phyloP scores from a whole-genome alignment of 2,329 filamentous ascomycete species.

The Aspergillus melleus region DNA sequence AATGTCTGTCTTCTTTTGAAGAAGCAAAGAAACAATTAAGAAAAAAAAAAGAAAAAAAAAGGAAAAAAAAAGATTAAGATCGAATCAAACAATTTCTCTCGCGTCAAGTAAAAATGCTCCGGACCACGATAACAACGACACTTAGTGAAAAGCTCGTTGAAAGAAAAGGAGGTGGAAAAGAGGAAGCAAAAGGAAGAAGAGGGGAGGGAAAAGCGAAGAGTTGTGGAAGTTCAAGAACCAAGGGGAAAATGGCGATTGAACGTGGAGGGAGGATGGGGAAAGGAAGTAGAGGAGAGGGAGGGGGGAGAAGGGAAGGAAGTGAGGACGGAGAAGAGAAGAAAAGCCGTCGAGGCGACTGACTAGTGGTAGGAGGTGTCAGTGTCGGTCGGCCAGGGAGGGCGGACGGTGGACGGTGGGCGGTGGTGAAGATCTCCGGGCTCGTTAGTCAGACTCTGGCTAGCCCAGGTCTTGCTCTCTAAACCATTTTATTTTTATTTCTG shows the following conservation, averaged over 20 bases:
- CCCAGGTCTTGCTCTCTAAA: not conserved
- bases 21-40: constrained; percentile 1
- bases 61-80: constrained; percentile 10
- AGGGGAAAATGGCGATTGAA: constrained; percentile 12
- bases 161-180: constrained; percentile 17
- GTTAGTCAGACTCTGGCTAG: constrained; percentile 9
- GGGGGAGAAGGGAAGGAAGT: constrained; percentile 7
- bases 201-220: constrained; percentile 15
- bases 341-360: not conserved
- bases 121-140: constrained; percentile 44
- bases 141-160: constrained; percentile 55
- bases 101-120: constrained; percentile 26
- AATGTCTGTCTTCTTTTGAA: constrained; percentile 1
- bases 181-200: constrained; percentile 16
- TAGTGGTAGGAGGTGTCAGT: constrained; percentile 14
- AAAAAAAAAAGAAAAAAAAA: constrained; percentile 13
- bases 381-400: constrained; percentile 1
- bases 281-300: constrained; percentile 11
- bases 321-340: constrained; percentile 16
- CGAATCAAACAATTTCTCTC: constrained; percentile 24
- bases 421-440: constrained; percentile 11
- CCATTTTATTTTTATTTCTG: too few relatives aligned
- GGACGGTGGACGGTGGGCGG: too few relatives aligned
- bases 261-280: constrained; percentile 48
- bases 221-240: constrained; percentile 5